phyloP scores from a whole-genome alignment of 208 protist genomes.

The Eutreptiella sp. region DNA sequence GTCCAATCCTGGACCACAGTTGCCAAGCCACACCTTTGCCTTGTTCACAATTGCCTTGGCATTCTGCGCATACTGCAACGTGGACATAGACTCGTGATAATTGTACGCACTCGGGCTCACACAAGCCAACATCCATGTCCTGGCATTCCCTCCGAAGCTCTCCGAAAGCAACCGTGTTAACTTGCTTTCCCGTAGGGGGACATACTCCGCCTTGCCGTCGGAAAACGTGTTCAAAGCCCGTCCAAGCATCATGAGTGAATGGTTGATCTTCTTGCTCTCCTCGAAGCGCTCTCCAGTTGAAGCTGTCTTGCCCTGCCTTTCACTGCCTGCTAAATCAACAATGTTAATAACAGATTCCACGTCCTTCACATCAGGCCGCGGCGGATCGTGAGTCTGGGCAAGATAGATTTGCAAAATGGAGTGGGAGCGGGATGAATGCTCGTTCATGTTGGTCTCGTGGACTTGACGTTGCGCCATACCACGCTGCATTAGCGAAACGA shows the following conservation, averaged over 20 bases:
- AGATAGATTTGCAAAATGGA: conserved; percentile 41
- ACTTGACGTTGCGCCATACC: conserved; percentile 50
- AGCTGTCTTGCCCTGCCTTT: conserved; percentile 63
- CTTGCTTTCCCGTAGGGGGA: conserved; percentile 74
- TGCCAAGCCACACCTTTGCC: no score
- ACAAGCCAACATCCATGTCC: conserved; percentile 55
- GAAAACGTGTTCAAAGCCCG: conserved; percentile 69
- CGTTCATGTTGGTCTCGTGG: conserved; percentile 60
- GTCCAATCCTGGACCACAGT: no score
- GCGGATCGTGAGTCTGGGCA: conserved; percentile 50
- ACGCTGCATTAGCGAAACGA: conserved; percentile 50
- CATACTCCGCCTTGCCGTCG: conserved; percentile 50
- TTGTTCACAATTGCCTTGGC: conserved; percentile 71
- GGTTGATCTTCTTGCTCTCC: conserved; percentile 80
- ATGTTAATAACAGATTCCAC: conserved; percentile 35
- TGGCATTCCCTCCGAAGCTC: conserved; percentile 72
- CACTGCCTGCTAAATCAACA: conserved; percentile 68
- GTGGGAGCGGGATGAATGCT: conserved; percentile 46
- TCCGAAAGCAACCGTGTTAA: conserved; percentile 74
- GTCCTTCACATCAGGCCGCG: conserved; percentile 13
- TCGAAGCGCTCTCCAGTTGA: conserved; percentile 65
- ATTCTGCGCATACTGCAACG: conserved; percentile 66
- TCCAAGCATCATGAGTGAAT: conserved; percentile 69
- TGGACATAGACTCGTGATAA: conserved; percentile 53
- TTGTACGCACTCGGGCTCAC: conserved; percentile 51